Base-by-base conservation (phyloP, 495 filamentous ascomycete species). In the Penicillium angulare region DNA sequence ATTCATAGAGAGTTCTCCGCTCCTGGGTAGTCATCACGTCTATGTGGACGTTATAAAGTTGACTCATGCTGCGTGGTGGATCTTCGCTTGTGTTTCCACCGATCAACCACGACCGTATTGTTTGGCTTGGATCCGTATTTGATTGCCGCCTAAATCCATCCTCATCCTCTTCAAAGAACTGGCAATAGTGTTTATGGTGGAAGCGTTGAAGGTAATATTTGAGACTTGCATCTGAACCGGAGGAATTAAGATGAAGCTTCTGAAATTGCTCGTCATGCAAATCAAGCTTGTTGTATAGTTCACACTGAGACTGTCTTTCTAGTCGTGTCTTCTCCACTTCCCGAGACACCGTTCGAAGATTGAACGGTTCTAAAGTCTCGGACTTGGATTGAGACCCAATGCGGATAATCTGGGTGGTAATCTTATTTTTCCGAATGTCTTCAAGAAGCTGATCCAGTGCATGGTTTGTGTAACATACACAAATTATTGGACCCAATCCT, bases 321-420 rank as follows among this genome's bases (percentile, higher is more conserved):
- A 49, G 18, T 33, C 45, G 43, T 23, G 57, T 60, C 52, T 53
- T 60, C 1, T 38, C 42, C 15, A 50, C 23, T 24, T 46, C 34
- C 1, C 47, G 41, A 15, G 52, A 36, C 35, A 51, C 43, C 5
- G 29, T 47, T 17, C 52, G 52, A 42, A 60, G 52, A 33, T 60
- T 60, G 18, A 39, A 13, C 13, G n/a, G n/a, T 16, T 48, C 16
- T 17, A 48, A 10, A 16, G 1, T 9, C n/a, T 38, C 34, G 6
- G 45, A 38, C 42, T 56, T 52, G 39, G 34, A 42, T 33, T 53
- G 40, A 46, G 49, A 23, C 1, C 57, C 52, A 43, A 55, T 55
- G 20, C 57, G 53, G 8, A 60, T 53, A 5, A 56, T 41, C 22
- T 55, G 20, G 7, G 32, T 20, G 17, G 43, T 34, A 13, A 38